Percentiles rank a stretch among this genome's conserved stretches.
Conservation (phyloP, 2,329 filamentous ascomycete genomes). For the Alternaria sp. region DNA sequence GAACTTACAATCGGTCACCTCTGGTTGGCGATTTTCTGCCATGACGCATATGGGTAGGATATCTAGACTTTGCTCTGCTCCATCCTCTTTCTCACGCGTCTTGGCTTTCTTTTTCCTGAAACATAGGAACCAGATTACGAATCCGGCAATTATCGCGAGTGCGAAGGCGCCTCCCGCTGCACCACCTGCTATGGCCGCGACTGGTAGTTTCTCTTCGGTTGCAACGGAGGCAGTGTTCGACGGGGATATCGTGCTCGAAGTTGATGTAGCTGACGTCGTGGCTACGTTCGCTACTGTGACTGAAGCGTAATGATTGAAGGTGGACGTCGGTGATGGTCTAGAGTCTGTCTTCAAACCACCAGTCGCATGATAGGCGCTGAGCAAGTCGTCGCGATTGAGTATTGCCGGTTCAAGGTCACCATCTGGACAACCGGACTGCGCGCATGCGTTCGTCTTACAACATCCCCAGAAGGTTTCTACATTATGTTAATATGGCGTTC, state of each 20-base stretch:
- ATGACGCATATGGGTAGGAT: background rate
- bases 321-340: slow-evolving; percentile 4
- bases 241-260: background rate
- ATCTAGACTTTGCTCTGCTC: background rate
- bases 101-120: slow-evolving; percentile 13
- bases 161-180: slow-evolving; percentile 28
- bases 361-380: slow-evolving; percentile 23
- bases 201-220: slow-evolving; percentile 4
- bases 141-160: slow-evolving; percentile 18
- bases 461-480: slow-evolving; percentile 47
- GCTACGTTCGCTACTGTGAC: background rate
- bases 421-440: slow-evolving; percentile 31
- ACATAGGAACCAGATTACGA: slow-evolving; percentile 26
- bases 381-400: slow-evolving; percentile 16
- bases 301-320: background rate
- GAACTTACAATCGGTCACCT: background rate
- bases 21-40: background rate
- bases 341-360: slow-evolving; percentile 8
- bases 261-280: background rate
- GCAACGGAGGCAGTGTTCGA: background rate
- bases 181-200: slow-evolving; percentile 34
- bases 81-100: background rate
- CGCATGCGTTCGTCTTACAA: slow-evolving; percentile 47
- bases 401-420: slow-evolving; percentile 33
- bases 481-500: background rate